These are phyloP conservation scores for Pyrenochaeta sp. DNA, from an alignment of 2,329 filamentous ascomycete species.

Conservation along the genomic window DNA sequence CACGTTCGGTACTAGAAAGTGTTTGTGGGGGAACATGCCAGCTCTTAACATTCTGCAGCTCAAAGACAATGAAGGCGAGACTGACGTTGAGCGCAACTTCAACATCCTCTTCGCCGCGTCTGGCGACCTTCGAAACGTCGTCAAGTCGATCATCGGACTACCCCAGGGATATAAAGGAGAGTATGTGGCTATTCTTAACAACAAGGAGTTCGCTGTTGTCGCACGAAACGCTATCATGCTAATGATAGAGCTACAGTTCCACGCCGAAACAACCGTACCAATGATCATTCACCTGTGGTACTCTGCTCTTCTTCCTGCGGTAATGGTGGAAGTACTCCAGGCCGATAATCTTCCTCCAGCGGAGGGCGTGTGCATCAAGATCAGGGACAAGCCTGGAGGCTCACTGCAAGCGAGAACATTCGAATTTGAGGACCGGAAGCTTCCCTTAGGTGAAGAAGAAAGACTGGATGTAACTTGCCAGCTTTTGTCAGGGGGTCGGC, in stretches of 20 bases:
- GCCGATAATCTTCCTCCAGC: conserved; percentile 41
- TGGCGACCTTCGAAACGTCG: conserved; percentile 55
- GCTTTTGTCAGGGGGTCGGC: conserved; percentile 34
- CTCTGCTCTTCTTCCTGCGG: conserved; percentile 48
- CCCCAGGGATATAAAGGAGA: conserved; percentile 35
- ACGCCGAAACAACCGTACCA: conserved; percentile 30
- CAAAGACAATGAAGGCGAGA: conserved; percentile 32
- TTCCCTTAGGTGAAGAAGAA: conserved; percentile 39
- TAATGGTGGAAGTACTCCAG: conserved; percentile 32
- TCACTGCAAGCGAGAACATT: conserved; percentile 47
- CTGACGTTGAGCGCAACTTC: conserved; percentile 34
- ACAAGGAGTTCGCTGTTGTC: conserved; percentile 50
- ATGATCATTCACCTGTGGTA: conserved; percentile 59
- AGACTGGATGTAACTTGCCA: conserved; percentile 42
- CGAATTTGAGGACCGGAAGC: conserved; percentile 22
- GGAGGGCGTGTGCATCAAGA: conserved; percentile 45
- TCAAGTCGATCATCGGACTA: conserved; percentile 51
- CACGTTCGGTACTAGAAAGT: conserved; percentile 8
- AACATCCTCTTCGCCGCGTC: conserved; percentile 54
- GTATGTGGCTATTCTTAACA: conserved; percentile 51
- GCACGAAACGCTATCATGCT: conserved; percentile 54
- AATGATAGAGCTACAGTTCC: conserved; percentile 40
- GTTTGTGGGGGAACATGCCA: conserved; percentile 55
- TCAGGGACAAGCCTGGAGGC: conserved; percentile 28
- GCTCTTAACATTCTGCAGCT: conserved; percentile 52